phyloP scores from a whole-genome alignment of 2,329 filamentous ascomycete genomes.

The Aspergillus uvarum region DNA sequence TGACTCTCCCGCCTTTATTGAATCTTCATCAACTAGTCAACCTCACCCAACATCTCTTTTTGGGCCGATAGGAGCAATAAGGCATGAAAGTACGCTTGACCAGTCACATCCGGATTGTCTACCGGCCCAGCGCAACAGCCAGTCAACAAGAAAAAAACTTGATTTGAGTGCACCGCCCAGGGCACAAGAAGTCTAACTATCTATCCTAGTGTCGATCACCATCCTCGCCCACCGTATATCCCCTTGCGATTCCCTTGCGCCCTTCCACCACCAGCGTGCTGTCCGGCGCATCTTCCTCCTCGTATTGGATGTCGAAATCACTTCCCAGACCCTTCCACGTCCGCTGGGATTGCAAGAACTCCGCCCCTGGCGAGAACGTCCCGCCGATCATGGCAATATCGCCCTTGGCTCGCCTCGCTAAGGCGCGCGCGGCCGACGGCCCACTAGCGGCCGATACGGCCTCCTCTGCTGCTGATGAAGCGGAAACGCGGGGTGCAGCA shows the following conservation, averaged over 20 bases:
- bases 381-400: conserved; percentile 81
- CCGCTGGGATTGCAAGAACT: conserved; percentile 76
- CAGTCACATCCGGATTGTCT: neutral
- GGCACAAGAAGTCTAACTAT: conserved; percentile 1
- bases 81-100: neutral
- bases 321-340: conserved; percentile 92
- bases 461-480: conserved; percentile 22
- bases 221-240: conserved; percentile 73
- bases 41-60: neutral
- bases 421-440: conserved; percentile 42
- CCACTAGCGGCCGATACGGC: conserved; percentile 25
- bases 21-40: neutral
- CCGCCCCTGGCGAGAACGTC: conserved; percentile 84
- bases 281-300: conserved; percentile 53
- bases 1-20: neutral
- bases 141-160: conserved; percentile 1
- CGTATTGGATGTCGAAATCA: conserved; percentile 68
- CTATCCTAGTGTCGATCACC: conserved; percentile 35
- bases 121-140: conserved; percentile 10
- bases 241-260: conserved; percentile 80
- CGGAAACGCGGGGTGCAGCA: conserved; percentile 33
- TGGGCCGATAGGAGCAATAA: conserved; percentile 5
- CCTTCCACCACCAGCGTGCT: conserved; percentile 79
- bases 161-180: neutral
- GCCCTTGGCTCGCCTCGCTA: conserved; percentile 65